Conservation (phyloP, 228 moss, liverwort and hornwort species). For the Sphagnum magellanicum region DNA sequence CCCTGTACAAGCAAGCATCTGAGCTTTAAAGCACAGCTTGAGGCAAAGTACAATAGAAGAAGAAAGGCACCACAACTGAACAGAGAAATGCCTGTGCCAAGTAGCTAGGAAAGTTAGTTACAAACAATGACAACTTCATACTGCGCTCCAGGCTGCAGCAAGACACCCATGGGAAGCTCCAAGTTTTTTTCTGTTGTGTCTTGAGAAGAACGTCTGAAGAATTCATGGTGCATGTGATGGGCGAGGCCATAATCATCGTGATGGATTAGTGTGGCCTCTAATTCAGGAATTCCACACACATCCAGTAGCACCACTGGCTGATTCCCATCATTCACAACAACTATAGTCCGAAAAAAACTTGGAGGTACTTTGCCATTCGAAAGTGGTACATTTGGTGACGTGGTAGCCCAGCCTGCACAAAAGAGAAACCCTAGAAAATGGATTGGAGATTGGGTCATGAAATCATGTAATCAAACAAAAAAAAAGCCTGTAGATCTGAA, state of each 20-base stretch:
- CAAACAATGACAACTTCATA: slow-evolving; percentile 27
- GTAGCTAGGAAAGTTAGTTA: background rate
- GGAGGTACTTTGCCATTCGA: slow-evolving; percentile 21
- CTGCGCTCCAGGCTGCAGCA: slow-evolving; percentile 26
- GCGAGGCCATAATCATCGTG: slow-evolving; percentile 53
- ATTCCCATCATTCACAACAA: slow-evolving; percentile 24
- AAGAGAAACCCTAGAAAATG: background rate
- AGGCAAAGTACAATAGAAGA: background rate
- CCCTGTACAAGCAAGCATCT: too few species aligned
- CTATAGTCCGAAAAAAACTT: slow-evolving; percentile 39
- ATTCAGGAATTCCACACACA: slow-evolving; percentile 51
- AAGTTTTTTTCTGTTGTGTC: background rate
- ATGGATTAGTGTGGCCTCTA: slow-evolving; percentile 24
- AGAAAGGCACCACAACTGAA: background rate
- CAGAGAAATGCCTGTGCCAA: background rate
- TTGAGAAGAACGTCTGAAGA: background rate
- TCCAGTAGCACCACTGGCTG: slow-evolving; percentile 40
- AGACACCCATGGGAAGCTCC: slow-evolving; percentile 21
- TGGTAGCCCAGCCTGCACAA: slow-evolving; percentile 23
- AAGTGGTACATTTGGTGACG: slow-evolving; percentile 7
- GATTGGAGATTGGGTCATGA: background rate
- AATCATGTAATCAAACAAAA: background rate
- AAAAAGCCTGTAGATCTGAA: too few species aligned
- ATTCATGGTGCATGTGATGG: slow-evolving; percentile 26
- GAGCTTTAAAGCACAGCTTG: too few species aligned